phyloP scores from a whole-genome alignment of 192 early-diverging fungal species.

The Gigaspora rosea region DNA sequence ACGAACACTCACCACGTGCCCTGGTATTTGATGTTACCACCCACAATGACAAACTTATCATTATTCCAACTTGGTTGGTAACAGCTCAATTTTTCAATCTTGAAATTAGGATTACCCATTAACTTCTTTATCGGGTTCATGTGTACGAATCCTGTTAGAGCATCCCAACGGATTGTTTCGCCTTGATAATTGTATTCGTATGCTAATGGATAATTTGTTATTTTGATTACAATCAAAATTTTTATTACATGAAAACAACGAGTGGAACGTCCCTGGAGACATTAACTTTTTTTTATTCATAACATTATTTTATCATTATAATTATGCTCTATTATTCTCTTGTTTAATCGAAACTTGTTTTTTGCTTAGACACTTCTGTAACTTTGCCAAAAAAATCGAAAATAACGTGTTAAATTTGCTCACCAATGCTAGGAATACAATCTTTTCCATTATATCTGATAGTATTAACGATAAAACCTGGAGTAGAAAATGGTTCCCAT shows the following conservation, averaged over 20 bases:
- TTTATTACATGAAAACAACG: not conserved
- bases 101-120: not conserved
- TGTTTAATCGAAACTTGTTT: no score
- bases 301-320: no score
- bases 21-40: constrained; percentile 5
- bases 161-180: not conserved
- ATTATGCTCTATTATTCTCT: no score
- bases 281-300: no score
- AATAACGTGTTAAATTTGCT: not conserved
- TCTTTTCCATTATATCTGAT: not conserved
- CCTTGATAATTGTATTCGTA: not conserved
- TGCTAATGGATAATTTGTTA: not conserved
- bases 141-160: not conserved
- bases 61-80: not conserved
- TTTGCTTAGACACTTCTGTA: no score
- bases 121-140: not conserved
- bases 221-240: not conserved
- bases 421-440: not conserved
- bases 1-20: not conserved
- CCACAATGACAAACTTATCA: not conserved
- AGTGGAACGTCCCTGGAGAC: no score
- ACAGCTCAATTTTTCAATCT: not conserved
- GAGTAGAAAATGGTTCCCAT: not conserved
- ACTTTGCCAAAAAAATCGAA: not conserved
- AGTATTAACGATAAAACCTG: not conserved